Percentiles rank a stretch among this genome's conserved stretches.
phyloP scores from a whole-genome alignment of 805 yeast genomes.

The Starmerella powellii region DNA sequence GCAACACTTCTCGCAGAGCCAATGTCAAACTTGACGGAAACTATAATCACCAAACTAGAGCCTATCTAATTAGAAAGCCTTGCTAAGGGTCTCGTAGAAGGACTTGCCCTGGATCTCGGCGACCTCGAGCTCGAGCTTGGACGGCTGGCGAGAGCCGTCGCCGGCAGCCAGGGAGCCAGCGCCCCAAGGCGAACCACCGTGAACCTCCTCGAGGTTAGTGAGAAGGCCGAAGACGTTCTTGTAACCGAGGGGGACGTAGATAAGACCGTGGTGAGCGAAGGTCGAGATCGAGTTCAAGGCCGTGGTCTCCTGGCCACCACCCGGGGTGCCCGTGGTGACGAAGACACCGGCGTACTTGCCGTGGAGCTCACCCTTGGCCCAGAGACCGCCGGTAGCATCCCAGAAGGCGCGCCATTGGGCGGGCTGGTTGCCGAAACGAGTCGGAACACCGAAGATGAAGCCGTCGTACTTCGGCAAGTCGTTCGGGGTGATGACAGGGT shows the following conservation, averaged over 20 bases:
- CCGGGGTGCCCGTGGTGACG: conserved; percentile 57
- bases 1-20: too few relatives aligned
- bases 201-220: conserved; percentile 50
- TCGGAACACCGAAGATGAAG: conserved; percentile 66
- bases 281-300: conserved; percentile 45
- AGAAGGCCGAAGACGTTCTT: conserved; percentile 43
- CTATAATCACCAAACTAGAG: too few relatives aligned
- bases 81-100: conserved; percentile 39
- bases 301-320: conserved; percentile 75
- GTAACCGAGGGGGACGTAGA: conserved; percentile 68
- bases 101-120: conserved; percentile 57
- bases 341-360: conserved; percentile 70
- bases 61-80: conserved; percentile 16
- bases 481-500: conserved; percentile 47
- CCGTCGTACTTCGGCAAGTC: conserved; percentile 55
- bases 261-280: conserved; percentile 64
- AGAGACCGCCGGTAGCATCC: conserved; percentile 64
- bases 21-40: too few relatives aligned
- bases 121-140: conserved; percentile 49
- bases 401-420: conserved; percentile 67
- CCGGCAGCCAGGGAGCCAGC: conserved; percentile 67
- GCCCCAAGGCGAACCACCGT: conserved; percentile 82
- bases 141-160: conserved; percentile 63
- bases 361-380: conserved; percentile 56
- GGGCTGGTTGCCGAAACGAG: conserved; percentile 65